Conservation (phyloP, 1,284 basidiomycete species). For the Leccinum pallidistipes region DNA sequence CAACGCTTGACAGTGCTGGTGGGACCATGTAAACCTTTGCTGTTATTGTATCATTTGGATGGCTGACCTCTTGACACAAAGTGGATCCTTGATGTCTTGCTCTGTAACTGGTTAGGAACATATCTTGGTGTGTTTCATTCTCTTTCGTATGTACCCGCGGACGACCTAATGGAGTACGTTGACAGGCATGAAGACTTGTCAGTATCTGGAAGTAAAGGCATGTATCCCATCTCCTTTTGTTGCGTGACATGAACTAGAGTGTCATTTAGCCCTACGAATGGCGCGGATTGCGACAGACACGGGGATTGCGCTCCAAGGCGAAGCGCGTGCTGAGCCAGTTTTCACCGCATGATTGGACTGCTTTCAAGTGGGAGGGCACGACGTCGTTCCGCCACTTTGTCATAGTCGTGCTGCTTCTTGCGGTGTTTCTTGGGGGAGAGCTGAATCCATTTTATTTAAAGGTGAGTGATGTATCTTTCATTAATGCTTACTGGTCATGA, state of each 20-base stretch:
- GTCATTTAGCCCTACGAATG: conserved; percentile 71
- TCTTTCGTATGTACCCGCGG: background rate
- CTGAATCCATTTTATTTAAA: conserved; percentile 85
- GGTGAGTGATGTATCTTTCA: conserved; percentile 38
- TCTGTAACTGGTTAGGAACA: conserved; percentile 86
- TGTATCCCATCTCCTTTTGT: background rate
- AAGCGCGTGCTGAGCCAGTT: conserved; percentile 78
- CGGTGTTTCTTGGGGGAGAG: conserved; percentile 80
- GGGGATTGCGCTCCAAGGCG: conserved; percentile 73
- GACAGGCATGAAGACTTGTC: conserved; percentile 79
- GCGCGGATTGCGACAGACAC: conserved; percentile 77
- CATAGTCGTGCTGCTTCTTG: conserved; percentile 70
- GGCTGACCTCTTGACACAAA: conserved; percentile 34
- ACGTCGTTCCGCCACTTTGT: conserved; percentile 74
- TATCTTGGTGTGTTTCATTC: conserved; percentile 56
- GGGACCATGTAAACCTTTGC: conserved; percentile 70
- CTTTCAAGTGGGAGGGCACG: conserved; percentile 85
- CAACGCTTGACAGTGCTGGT: conserved; percentile 64
- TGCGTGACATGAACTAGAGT: background rate
- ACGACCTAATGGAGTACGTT: conserved; percentile 7
- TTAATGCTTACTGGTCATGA: conserved; percentile 10
- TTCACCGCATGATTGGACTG: conserved; percentile 82
- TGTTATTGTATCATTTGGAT: background rate
- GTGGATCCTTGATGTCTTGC: conserved; percentile 82
- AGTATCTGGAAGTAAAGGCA: conserved; percentile 81